These are phyloP conservation scores for Trypethelium eluteriae DNA, from an alignment of 495 filamentous ascomycete genomes.

Conservation along the genomic window DNA sequence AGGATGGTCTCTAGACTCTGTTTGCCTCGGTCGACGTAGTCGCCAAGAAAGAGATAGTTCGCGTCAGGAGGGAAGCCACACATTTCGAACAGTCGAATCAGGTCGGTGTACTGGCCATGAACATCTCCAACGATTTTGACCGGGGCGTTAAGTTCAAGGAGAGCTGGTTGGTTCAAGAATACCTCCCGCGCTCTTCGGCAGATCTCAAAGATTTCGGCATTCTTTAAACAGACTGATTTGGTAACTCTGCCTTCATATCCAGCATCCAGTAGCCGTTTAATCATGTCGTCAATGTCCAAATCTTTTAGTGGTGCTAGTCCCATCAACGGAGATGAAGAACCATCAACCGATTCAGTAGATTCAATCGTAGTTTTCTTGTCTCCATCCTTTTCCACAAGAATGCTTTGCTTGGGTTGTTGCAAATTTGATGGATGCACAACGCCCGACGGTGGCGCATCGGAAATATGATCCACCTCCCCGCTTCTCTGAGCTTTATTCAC, in stretches of 20 bases:
- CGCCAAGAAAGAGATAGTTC: slow-evolving; percentile 94
- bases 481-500: slow-evolving; percentile 71
- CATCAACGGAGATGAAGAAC: slow-evolving; percentile 40
- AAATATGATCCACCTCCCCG: slow-evolving; percentile 90
- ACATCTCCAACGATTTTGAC: slow-evolving; percentile 99
- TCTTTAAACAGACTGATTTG: slow-evolving; percentile 93
- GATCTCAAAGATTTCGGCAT: slow-evolving; percentile 91
- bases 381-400: slow-evolving; percentile 64
- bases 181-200: slow-evolving; percentile 80
- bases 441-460: slow-evolving; percentile 79
- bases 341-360: slow-evolving; percentile 15
- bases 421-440: slow-evolving; percentile 39
- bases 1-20: slow-evolving; percentile 96
- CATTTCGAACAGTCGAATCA: slow-evolving; percentile 99
- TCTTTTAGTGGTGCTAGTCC: slow-evolving; percentile 74
- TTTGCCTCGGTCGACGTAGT: slow-evolving; percentile 97
- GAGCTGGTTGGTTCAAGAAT: slow-evolving; percentile 83
- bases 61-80: slow-evolving; percentile 90
- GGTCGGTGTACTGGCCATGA: slow-evolving; percentile 94
- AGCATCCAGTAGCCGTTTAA: slow-evolving; percentile 85
- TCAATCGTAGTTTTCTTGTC: slow-evolving; percentile 9
- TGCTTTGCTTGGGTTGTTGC: slow-evolving; percentile 62
- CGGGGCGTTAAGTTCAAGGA: slow-evolving; percentile 87
- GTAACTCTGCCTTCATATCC: slow-evolving; percentile 95
- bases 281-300: slow-evolving; percentile 94